Base-by-base conservation (phyloP, 352 stramenopile species). In the Phytophthora megakarya region DNA sequence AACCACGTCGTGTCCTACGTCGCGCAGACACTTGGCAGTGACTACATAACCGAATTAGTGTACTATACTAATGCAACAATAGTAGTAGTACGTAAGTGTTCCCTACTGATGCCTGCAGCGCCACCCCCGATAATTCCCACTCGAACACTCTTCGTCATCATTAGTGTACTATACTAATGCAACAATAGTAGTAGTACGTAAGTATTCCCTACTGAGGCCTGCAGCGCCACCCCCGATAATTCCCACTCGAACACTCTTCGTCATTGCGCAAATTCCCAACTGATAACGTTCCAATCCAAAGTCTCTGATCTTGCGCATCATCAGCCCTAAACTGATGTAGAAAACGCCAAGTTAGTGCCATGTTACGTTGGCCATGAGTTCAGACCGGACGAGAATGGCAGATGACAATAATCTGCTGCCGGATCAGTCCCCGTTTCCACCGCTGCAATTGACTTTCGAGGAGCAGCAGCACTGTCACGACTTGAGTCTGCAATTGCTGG, bases 71-170 rank as follows among this genome's bases (percentile, higher is more conserved):
- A 39, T 19, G 9, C 13, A 30, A 35, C n/a, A n/a, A n/a, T n/a
- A n/a, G n/a, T n/a, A n/a, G n/a, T n/a, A n/a, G n/a, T n/a, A n/a
- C n/a, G n/a, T n/a, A n/a, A n/a, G 56, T 23, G 28, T 16, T 26
- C 33, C 82, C 84, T 64, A 93, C 84, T 90, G 65, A 92, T 81
- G 56, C 85, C 85, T 3, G 85, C 83, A 2, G 85, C 83, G 47
- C 85, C 85, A 13, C 81, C 83, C 47, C 85, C 85, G 54, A 94
- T 72, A 62, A 94, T 76, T 28, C 81, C 85, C 11, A 94, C 79
- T 38, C 74, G 82, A 60, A 73, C 54, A 28, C 58, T 65, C 16
- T 55, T 30, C 28, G 47, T 23, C 52, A 61, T 73, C 26, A 53
- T 38, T n/a, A 30, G 9, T 16, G 30, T 32, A 15, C 3, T 13